These are phyloP conservation scores for Phytophthora multivora DNA, from an alignment of 352 stramenopile species.

Conservation along the genomic window DNA sequence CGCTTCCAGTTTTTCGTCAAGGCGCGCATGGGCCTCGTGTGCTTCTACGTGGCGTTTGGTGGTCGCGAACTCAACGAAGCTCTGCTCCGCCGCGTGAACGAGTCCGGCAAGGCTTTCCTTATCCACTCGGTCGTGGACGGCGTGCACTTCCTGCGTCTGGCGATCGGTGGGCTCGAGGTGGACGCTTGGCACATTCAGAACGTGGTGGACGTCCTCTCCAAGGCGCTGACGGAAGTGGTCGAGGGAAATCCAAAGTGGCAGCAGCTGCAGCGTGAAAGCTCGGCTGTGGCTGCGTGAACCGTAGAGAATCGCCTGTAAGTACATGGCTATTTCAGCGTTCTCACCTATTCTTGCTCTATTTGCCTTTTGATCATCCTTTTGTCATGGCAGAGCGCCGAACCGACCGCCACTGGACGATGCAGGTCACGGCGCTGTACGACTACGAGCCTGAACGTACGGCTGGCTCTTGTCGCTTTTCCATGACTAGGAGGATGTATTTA, in stretches of 20 bases:
- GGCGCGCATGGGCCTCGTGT: slow-evolving; percentile 63
- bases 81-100: slow-evolving; percentile 61
- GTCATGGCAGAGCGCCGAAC: slow-evolving; percentile 11
- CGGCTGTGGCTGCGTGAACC: slow-evolving; percentile 5
- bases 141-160: slow-evolving; percentile 58
- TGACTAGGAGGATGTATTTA: too few relatives aligned
- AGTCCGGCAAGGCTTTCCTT: slow-evolving; percentile 61
- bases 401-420: slow-evolving; percentile 42
- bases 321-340: slow-evolving; percentile 24
- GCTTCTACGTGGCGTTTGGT: slow-evolving; percentile 58
- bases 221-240: slow-evolving; percentile 38
- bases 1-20: slow-evolving; percentile 61
- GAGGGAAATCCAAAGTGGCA: slow-evolving; percentile 42
- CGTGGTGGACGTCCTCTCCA: slow-evolving; percentile 40
- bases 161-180: slow-evolving; percentile 54
- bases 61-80: slow-evolving; percentile 50
- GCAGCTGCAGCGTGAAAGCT: slow-evolving; percentile 24
- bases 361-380: slow-evolving; percentile 4
- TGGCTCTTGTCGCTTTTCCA: not conserved
- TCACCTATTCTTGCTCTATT: slow-evolving; percentile 20
- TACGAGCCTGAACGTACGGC: slow-evolving; percentile 66
- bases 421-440: slow-evolving; percentile 63
- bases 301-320: not conserved
- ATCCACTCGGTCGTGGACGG: slow-evolving; percentile 70
- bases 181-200: slow-evolving; percentile 53